A percentile compares a stretch with the other conserved stretches of the same genome.
Conservation (phyloP, 2,329 filamentous ascomycete genomes). For the Cytospora piceae region DNA sequence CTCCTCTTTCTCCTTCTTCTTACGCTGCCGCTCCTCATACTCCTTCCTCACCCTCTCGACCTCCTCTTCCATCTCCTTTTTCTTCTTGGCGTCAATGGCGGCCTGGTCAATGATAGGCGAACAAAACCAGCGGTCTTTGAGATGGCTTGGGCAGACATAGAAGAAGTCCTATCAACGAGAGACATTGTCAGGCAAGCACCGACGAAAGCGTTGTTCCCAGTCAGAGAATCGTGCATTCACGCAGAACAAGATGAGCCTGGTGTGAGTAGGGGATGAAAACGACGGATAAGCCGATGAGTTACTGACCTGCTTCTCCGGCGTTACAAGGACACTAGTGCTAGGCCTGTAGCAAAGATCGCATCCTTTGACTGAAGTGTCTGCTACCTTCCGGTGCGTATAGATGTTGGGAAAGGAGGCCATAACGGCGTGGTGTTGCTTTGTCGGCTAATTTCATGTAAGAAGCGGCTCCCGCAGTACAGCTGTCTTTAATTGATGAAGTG, state of each 20-base stretch:
- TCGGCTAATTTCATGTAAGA: not conserved
- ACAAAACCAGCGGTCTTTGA: conserved; percentile 84
- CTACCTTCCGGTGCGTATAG: conserved; percentile 85
- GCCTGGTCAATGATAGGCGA: conserved; percentile 72
- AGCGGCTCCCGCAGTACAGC: conserved; percentile 7
- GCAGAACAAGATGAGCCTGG: conserved; percentile 20
- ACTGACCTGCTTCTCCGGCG: conserved; percentile 81
- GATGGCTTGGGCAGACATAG: conserved; percentile 82
- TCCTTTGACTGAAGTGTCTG: conserved; percentile 78
- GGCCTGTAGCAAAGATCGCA: conserved; percentile 94
- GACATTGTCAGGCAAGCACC: conserved; percentile 20
- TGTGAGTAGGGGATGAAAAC: conserved; percentile 5
- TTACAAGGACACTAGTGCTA: conserved; percentile 84
- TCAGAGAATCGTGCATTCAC: not conserved
- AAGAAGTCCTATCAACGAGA: conserved; percentile 72
- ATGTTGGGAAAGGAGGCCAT: conserved; percentile 70
- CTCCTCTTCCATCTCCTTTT: conserved; percentile 68
- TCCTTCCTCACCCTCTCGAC: conserved; percentile 71
- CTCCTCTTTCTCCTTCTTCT: conserved; percentile 70
- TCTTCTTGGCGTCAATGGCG: conserved; percentile 64
- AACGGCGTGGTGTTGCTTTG: conserved; percentile 17
- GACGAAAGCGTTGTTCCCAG: not conserved
- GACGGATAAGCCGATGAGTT: conserved; percentile 23
- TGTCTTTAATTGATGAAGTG: conserved; percentile 19
- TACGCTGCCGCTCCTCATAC: conserved; percentile 73